A percentile compares a stretch with the other conserved stretches of the same genome.
phyloP scores from a whole-genome alignment of 1,139 yeast species.

The Kodamaea derodonti region DNA sequence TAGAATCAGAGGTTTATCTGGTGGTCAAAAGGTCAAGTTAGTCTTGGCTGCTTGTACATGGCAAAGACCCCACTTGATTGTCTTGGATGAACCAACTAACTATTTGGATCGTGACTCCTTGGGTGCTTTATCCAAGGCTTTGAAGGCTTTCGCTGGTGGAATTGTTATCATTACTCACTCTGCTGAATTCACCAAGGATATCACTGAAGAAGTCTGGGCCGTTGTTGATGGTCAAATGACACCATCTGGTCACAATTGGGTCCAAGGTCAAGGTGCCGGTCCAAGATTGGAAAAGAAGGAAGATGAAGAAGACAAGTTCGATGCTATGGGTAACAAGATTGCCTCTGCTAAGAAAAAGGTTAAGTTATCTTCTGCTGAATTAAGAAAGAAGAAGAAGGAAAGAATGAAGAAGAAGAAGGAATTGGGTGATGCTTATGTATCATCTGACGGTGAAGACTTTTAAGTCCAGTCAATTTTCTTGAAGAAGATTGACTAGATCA shows the following conservation, averaged over 20 bases:
- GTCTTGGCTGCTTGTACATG: constrained; percentile 99
- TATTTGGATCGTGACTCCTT: constrained; percentile 98
- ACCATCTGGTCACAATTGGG: constrained; percentile 99
- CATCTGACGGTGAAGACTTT: constrained; percentile 78
- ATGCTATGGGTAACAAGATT: constrained; percentile 99
- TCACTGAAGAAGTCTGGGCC: constrained; percentile 99
- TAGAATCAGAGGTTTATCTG: constrained; percentile 99
- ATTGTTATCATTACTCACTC: constrained; percentile 99
- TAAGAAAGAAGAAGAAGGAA: constrained; percentile 99
- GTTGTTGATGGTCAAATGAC: constrained; percentile 97
- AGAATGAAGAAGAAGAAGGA: constrained; percentile 99
- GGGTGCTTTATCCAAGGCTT: constrained; percentile 98
- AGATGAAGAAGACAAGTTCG: constrained; percentile 97
- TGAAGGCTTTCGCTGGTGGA: constrained; percentile 99
- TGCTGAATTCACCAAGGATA: constrained; percentile 98
- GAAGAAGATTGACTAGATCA: constrained; percentile 4
- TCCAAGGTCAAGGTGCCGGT: constrained; percentile 99
- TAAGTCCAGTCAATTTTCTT: constrained; percentile 10
- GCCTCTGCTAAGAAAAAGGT: constrained; percentile 93
- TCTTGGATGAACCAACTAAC: constrained; percentile 98
- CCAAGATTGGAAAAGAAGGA: constrained; percentile 97
- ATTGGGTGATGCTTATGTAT: constrained; percentile 97
- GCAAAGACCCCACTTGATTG: constrained; percentile 99
- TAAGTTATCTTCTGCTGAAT: constrained; percentile 97
- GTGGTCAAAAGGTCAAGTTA: constrained; percentile 99